phyloP scores from a whole-genome alignment of 345 rosid genomes.

The Syzygium oleosum region DNA sequence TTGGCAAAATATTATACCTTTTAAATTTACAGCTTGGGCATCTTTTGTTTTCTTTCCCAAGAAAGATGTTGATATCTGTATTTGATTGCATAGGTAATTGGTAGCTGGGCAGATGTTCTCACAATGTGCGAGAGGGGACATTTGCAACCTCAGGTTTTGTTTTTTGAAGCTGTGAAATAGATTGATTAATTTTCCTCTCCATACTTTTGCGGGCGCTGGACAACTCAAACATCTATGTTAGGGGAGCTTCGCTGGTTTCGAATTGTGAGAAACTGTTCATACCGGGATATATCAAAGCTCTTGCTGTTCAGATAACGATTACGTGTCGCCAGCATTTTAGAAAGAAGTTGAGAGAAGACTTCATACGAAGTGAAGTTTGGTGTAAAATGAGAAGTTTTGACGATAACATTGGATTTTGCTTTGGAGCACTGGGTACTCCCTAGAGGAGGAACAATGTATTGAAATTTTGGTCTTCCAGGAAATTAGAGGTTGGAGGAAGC shows the following conservation, averaged over 20 bases:
- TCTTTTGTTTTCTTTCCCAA: background rate
- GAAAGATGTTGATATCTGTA: background rate
- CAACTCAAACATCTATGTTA: background rate
- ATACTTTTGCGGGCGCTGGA: background rate
- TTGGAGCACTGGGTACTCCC: constrained; percentile 3
- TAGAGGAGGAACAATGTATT: background rate
- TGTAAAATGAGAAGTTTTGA: constrained; percentile 10
- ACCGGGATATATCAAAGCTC: background rate
- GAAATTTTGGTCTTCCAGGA: background rate
- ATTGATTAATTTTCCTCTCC: constrained; percentile 3
- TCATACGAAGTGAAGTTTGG: background rate
- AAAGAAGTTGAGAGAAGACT: constrained; percentile 6
- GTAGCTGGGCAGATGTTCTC: constrained; percentile 81
- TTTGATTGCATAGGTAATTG: constrained; percentile 53
- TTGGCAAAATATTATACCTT: background rate
- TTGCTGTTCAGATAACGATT: constrained; percentile 10
- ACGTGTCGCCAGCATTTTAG: constrained; percentile 1
- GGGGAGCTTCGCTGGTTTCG: constrained; percentile 1
- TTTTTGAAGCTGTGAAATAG: constrained; percentile 67
- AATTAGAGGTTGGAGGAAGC: background rate
- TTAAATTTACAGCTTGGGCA: background rate
- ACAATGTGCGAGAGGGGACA: constrained; percentile 78
- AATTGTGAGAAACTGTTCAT: constrained; percentile 8
- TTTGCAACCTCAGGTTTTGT: constrained; percentile 94
- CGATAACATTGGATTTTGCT: constrained; percentile 6